phyloP scores from a whole-genome alignment of 2,329 filamentous ascomycete genomes.

The Aciculosporium take region DNA sequence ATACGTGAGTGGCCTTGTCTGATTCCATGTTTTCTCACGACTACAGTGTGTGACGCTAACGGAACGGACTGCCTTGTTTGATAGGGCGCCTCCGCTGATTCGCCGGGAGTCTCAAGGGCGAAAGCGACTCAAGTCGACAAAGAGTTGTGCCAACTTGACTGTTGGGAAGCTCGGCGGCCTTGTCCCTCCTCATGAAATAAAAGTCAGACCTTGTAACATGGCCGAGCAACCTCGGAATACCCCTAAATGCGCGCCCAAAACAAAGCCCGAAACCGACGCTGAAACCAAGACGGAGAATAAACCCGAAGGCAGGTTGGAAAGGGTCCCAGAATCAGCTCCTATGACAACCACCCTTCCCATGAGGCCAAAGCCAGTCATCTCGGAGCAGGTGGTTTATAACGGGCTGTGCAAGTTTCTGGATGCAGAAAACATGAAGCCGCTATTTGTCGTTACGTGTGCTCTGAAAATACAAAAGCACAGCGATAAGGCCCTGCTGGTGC shows the following conservation, averaged over 20 bases:
- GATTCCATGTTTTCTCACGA: not conserved
- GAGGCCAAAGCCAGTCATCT: not conserved
- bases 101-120: not conserved
- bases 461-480: constrained; percentile 9
- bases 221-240: not conserved
- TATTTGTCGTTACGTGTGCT: constrained; percentile 7
- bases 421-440: not conserved
- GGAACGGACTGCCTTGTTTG: not conserved
- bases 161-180: constrained; percentile 2
- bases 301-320: not conserved
- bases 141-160: not conserved
- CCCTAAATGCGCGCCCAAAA: not conserved
- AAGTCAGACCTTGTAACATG: not conserved
- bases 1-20: constrained; percentile 5
- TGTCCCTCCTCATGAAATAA: not conserved
- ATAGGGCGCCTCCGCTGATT: constrained; percentile 8
- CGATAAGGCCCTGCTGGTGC: constrained; percentile 9
- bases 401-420: constrained; percentile 10
- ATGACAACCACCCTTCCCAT: not conserved
- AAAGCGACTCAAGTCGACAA: not conserved
- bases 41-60: not conserved
- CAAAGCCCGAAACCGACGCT: not conserved
- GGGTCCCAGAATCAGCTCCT: not conserved
- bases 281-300: not conserved
- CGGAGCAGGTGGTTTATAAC: constrained; percentile 9